These are phyloP conservation scores for Vaucheria bursata DNA, from an alignment of 352 stramenopile species.

Conservation along the genomic window DNA sequence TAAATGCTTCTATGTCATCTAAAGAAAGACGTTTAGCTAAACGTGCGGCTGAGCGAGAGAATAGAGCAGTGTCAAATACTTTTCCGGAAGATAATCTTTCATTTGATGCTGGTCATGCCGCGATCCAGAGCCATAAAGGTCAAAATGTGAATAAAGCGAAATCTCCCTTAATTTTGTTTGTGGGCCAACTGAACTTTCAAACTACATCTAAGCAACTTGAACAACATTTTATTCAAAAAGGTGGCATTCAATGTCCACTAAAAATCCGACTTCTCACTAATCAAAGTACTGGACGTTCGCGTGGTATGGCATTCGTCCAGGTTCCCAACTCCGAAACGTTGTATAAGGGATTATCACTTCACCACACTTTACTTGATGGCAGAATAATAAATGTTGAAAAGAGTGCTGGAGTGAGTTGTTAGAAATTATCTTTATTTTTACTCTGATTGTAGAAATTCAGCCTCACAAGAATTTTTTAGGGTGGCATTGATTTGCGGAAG, in stretches of 20 bases:
- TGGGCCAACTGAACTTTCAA: conserved; percentile 63
- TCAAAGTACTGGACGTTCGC: conserved; percentile 45
- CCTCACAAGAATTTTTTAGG: conserved; percentile 29
- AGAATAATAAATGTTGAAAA: conserved; percentile 66
- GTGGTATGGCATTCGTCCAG: conserved; percentile 66
- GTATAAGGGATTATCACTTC: conserved; percentile 60
- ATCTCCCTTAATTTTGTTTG: conserved; percentile 62
- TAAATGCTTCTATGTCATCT: background rate
- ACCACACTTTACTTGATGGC: conserved; percentile 65
- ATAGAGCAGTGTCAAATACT: background rate
- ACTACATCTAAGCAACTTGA: conserved; percentile 58
- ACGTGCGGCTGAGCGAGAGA: conserved; percentile 15
- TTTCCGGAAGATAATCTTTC: background rate
- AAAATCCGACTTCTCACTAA: conserved; percentile 51
- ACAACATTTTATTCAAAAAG: conserved; percentile 56
- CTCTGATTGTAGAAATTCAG: background rate
- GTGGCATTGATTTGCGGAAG: conserved; percentile 53
- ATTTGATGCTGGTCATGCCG: background rate
- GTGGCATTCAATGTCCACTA: conserved; percentile 31
- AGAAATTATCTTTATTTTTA: background rate
- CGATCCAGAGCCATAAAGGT: background rate
- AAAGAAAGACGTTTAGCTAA: conserved; percentile 35
- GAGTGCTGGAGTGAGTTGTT: conserved; percentile 51
- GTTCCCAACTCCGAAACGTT: conserved; percentile 54
- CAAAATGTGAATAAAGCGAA: background rate